Percentiles rank a stretch among this genome's conserved stretches.
phyloP scores from a whole-genome alignment of 805 yeast genomes.

The Maudiozyma saulgeensis region DNA sequence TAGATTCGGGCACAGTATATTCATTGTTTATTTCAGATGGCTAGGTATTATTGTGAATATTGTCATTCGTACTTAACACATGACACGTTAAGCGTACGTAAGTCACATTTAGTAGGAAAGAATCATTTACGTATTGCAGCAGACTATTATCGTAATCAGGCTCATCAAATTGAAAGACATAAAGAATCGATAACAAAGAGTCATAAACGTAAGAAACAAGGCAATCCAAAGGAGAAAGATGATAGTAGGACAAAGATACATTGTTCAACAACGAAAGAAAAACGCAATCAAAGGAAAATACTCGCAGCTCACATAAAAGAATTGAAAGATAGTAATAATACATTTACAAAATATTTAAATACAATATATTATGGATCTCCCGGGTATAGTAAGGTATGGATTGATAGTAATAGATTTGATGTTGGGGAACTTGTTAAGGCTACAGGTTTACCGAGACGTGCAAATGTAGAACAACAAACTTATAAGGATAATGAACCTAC shows the following conservation, averaged over 20 bases:
- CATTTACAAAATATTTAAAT: background rate
- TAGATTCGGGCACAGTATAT: too few species aligned
- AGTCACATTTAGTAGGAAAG: constrained; percentile 68
- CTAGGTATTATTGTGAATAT: constrained; percentile 73
- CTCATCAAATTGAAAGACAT: background rate
- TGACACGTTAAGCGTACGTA: constrained; percentile 78
- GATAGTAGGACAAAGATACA: constrained; percentile 8
- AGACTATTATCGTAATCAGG: constrained; percentile 55
- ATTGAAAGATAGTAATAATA: constrained; percentile 3
- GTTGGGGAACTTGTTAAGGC: constrained; percentile 20
- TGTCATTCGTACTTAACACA: constrained; percentile 78
- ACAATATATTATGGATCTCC: constrained; percentile 25
- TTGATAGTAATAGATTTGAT: constrained; percentile 18
- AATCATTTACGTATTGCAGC: constrained; percentile 65
- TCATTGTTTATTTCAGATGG: constrained; percentile 33
- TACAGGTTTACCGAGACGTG: constrained; percentile 22
- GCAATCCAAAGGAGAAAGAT: constrained; percentile 11
- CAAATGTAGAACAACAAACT: constrained; percentile 9
- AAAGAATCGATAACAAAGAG: constrained; percentile 15
- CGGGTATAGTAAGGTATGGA: constrained; percentile 24
- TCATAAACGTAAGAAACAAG: constrained; percentile 11
- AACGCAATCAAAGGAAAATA: constrained; percentile 9
- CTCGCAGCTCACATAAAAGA: constrained; percentile 13
- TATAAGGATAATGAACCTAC: background rate
- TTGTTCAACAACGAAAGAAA: constrained; percentile 15